Base-by-base conservation (phyloP, 2,329 filamentous ascomycete species). In the Coniochaeta ligniaria region DNA sequence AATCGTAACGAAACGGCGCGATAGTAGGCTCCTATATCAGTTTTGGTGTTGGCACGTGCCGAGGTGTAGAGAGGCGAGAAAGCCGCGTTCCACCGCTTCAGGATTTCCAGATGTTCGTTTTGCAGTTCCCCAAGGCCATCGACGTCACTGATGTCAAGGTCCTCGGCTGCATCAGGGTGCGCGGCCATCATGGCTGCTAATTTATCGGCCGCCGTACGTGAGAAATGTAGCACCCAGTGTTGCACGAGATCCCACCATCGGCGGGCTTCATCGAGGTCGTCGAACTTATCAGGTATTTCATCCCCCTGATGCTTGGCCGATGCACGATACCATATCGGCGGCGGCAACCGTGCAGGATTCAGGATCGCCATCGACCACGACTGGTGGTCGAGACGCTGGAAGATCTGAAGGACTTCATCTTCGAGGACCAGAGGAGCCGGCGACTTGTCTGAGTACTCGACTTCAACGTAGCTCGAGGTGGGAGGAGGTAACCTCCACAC, bases 1-100 rank as follows among this genome's bases (percentile, higher is more conserved):
- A 78, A 66, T 2, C 75, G 74, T 8, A 80, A 64, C 58, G 73
- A 77, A 59, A 75, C 71, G n/a, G 73, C 74, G 12, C 71, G 68
- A 5, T 75, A 68, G 54, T 76, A 77, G 0, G 67, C 57, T 1
- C 24, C 17, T 24, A 58, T 43, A 45, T 61, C 60, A 2, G 52
- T 12, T 1, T 63, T 58, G 9, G 66, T 54, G 57, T 72, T 70
- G 22, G 64, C 62, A 20, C 66, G 61, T 0, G 67, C 63, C 6
- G 61, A 54, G 20, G 72, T 66, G 58, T 73, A 74, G 1, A 79
- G 62, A 1, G 74, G 73, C 26, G 71, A 67, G 61, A 74, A 78
- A 0, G 76, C 73, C 8, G 67, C 64, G 14, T 68, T 66, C 77
- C 77, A 80, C n/a, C 71, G 64, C 35, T 73, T 70, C 1, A 79